phyloP scores from a whole-genome alignment of 2,329 filamentous ascomycete genomes.

The Cytospora schulzeri region DNA sequence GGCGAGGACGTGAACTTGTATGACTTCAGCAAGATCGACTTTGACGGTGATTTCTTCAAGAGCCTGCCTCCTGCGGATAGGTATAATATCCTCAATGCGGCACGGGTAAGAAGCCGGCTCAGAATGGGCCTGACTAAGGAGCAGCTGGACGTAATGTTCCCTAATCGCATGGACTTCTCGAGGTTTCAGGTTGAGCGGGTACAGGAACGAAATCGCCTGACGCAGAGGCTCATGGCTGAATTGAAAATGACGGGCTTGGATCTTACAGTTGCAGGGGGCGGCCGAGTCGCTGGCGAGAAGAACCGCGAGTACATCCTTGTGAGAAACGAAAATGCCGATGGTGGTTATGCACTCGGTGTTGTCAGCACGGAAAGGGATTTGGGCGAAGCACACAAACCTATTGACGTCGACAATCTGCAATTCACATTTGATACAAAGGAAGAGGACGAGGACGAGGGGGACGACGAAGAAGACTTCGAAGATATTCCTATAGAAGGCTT shows the following conservation, averaged over 20 bases:
- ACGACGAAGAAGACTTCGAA: constrained; percentile 82
- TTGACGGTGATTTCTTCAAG: constrained; percentile 92
- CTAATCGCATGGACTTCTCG: constrained; percentile 95
- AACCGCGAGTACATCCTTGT: constrained; percentile 94
- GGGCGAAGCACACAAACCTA: constrained; percentile 81
- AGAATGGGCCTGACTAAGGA: constrained; percentile 97
- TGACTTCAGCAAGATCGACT: constrained; percentile 98
- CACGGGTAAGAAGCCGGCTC: constrained; percentile 80
- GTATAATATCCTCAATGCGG: constrained; percentile 97
- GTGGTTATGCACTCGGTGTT: constrained; percentile 93
- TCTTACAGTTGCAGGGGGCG: constrained; percentile 65
- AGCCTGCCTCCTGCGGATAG: constrained; percentile 87
- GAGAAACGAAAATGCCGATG: constrained; percentile 92
- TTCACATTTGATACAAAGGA: constrained; percentile 59
- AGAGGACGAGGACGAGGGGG: constrained; percentile 62
- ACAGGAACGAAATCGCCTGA: constrained; percentile 88
- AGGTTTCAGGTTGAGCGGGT: constrained; percentile 96
- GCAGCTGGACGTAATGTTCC: constrained; percentile 94
- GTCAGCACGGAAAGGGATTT: constrained; percentile 82
- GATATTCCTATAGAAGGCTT: constrained; percentile 90
- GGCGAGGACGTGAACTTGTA: constrained; percentile 92
- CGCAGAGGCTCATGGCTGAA: constrained; percentile 90
- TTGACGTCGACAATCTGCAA: constrained; percentile 77
- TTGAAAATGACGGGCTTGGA: constrained; percentile 85
- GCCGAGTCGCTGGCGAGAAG: constrained; percentile 78